phyloP scores from a whole-genome alignment of 331 rosid species.

The Rosa hybrid region DNA sequence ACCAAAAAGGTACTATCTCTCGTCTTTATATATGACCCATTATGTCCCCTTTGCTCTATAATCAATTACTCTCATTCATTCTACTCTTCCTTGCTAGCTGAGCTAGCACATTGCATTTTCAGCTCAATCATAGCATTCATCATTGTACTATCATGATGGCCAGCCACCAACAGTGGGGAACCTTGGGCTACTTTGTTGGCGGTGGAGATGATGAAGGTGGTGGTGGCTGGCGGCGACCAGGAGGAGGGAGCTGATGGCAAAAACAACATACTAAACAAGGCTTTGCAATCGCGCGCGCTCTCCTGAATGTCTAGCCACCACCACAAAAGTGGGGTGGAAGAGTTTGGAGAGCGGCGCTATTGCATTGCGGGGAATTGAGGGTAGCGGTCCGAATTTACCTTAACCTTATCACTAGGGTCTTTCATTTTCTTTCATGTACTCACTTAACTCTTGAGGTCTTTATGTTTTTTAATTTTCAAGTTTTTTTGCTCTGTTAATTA shows the following conservation, averaged over 20 bases:
- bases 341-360: conserved; percentile 76
- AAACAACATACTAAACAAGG: conserved; percentile 32
- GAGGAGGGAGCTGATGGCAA: conserved; percentile 30
- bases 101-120: conserved; percentile 4
- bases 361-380: conserved; percentile 99
- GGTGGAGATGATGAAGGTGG: not conserved
- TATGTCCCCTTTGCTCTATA: conserved; percentile 53
- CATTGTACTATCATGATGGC: conserved; percentile 10
- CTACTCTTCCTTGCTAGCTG: conserved; percentile 3
- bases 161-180: conserved; percentile 14
- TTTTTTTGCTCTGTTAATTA: conserved; percentile 19
- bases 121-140: conserved; percentile 4
- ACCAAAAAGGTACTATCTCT: conserved; percentile 56
- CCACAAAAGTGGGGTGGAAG: conserved; percentile 32
- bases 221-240: conserved; percentile 24
- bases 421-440: conserved; percentile 29
- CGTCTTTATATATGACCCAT: conserved; percentile 81
- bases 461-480: conserved; percentile 21
- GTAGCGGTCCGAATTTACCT: conserved; percentile 94
- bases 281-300: conserved; percentile 84
- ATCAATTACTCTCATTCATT: conserved; percentile 29
- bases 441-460: conserved; percentile 27
- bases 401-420: conserved; percentile 23
- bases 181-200: not conserved
- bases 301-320: conserved; percentile 59